phyloP scores from a whole-genome alignment of 176 grass and related monocot genomes.

The Bonia amplexicaulis region DNA sequence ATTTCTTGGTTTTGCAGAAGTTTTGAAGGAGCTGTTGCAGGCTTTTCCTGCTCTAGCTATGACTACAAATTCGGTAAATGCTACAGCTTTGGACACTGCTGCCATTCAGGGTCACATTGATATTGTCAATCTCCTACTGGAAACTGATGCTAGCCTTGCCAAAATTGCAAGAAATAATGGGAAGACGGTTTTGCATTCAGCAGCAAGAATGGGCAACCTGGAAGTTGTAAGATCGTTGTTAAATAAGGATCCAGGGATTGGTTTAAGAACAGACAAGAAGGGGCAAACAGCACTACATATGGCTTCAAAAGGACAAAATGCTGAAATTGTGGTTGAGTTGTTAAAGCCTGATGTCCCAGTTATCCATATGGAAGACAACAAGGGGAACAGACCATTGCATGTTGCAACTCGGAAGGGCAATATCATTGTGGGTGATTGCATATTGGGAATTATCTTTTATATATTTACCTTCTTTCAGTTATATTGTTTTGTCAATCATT shows the following conservation, averaged over 20 bases:
- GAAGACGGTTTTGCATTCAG: constrained; percentile 81
- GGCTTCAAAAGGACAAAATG: constrained; percentile 84
- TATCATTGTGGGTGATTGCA: constrained; percentile 42
- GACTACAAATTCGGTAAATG: constrained; percentile 83
- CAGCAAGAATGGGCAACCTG: constrained; percentile 84
- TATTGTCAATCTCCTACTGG: constrained; percentile 84
- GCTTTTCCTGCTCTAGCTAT: constrained; percentile 74
- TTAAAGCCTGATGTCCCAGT: constrained; percentile 62
- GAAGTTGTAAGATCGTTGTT: constrained; percentile 72
- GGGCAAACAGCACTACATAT: constrained; percentile 91
- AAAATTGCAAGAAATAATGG: constrained; percentile 84
- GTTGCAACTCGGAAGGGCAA: constrained; percentile 86
- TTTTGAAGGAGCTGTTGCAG: constrained; percentile 75
- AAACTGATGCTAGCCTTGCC: constrained; percentile 78
- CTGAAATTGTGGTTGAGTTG: constrained; percentile 61
- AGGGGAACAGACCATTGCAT: constrained; percentile 84
- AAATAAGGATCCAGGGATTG: constrained; percentile 66
- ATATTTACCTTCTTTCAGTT: neutral
- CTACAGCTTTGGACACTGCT: constrained; percentile 85
- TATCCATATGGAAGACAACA: constrained; percentile 67
- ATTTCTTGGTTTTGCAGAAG: constrained; percentile 50
- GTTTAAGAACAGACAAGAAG: constrained; percentile 82
- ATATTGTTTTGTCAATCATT: constrained; percentile 1
- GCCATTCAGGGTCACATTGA: constrained; percentile 62
- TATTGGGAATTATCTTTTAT: neutral